Evolutionary conservation across 805 yeast genomes (phyloP).

Genomic region (Priceomyces medius): DNA sequence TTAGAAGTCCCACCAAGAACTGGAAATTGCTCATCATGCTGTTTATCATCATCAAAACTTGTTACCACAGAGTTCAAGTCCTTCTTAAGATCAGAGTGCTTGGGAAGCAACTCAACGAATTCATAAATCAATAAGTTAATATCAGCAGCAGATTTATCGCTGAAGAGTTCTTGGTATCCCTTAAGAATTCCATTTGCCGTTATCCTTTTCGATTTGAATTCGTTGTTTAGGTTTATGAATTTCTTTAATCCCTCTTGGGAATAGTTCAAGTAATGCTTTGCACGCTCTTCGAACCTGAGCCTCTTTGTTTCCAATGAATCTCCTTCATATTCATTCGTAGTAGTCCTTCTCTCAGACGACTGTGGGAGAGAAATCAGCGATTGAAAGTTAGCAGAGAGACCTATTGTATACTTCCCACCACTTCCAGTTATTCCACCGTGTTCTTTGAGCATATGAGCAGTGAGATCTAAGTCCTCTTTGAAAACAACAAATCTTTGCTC

Average conservation of each 20-base stretch:
- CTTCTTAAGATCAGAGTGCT: slow-evolving; percentile 42
- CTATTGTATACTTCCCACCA: slow-evolving; percentile 42
- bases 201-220: slow-evolving; percentile 46
- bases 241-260: slow-evolving; percentile 43
- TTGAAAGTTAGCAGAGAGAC: slow-evolving; percentile 44
- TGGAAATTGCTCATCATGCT: slow-evolving; percentile 47
- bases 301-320: slow-evolving; percentile 51
- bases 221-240: slow-evolving; percentile 50
- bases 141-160: slow-evolving; percentile 42
- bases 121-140: slow-evolving; percentile 58
- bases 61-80: slow-evolving; percentile 27
- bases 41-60: slow-evolving; percentile 13
- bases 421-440: slow-evolving; percentile 61
- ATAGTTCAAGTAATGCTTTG: slow-evolving; percentile 71
- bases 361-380: slow-evolving; percentile 64
- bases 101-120: slow-evolving; percentile 54
- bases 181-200: slow-evolving; percentile 48
- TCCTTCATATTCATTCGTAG: slow-evolving; percentile 19
- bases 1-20: slow-evolving; percentile 32
- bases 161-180: slow-evolving; percentile 50
- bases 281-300: slow-evolving; percentile 76
- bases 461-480: slow-evolving; percentile 77
- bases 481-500: slow-evolving; percentile 93
- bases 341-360: slow-evolving; percentile 13
- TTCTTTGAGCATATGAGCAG: slow-evolving; percentile 82